phyloP scores from a whole-genome alignment of 2,329 filamentous ascomycete genomes.

The Achaetomium macrosporum region DNA sequence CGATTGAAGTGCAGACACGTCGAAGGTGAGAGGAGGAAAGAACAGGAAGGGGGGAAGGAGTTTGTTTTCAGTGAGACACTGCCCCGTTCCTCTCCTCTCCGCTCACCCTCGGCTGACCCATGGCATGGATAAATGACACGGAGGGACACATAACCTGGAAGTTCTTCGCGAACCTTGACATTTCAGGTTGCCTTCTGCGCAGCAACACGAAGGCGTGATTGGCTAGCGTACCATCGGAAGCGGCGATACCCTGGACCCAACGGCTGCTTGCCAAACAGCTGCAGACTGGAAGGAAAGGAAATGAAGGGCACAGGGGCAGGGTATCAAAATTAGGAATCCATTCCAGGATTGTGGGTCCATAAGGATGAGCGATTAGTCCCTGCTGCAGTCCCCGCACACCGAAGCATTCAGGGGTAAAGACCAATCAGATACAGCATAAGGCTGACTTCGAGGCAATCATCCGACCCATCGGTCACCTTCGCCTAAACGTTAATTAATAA shows the following conservation, averaged over 20 bases:
- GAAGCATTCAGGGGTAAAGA: background rate
- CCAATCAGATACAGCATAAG: too few relatives aligned
- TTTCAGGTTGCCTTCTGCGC: background rate
- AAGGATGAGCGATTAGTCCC: background rate
- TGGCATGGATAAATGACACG: constrained; percentile 10
- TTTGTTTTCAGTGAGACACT: constrained; percentile 12
- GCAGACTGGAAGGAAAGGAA: background rate
- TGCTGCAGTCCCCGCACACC: background rate
- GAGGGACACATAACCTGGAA: background rate
- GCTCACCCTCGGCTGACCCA: background rate
- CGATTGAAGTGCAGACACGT: constrained; percentile 11
- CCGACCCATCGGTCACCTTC: too few relatives aligned
- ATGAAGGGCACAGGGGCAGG: background rate
- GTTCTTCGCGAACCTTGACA: constrained; percentile 1
- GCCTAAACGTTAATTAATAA: too few relatives aligned
- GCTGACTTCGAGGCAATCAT: too few relatives aligned
- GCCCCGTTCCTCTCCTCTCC: constrained; percentile 1
- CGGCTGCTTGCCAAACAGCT: background rate
- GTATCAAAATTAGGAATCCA: background rate
- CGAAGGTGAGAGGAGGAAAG: constrained; percentile 10
- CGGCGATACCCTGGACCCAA: background rate
- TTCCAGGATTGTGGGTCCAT: background rate
- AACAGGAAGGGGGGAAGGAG: constrained; percentile 2
- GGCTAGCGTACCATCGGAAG: background rate
- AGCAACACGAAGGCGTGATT: constrained; percentile 6